Base-by-base conservation (phyloP, 306 rosid species). In the Gastrolobium villosum region DNA sequence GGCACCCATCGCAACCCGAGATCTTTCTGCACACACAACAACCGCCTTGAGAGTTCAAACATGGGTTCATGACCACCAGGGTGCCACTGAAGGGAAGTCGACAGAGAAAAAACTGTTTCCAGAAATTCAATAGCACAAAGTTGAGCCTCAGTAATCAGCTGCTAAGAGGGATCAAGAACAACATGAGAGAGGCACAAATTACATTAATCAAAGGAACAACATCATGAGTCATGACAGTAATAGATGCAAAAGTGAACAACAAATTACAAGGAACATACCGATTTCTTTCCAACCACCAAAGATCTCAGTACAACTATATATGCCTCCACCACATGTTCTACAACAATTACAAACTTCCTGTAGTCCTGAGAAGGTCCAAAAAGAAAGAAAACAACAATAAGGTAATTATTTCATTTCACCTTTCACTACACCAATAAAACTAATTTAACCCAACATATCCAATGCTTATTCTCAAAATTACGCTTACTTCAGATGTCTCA, bases 131-230 rank as follows among this genome's bases (percentile, higher is more conserved):
- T 79, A 53, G 96, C 87, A 63, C 87, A 74, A 30, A 66, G 86
- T 84, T 95, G 98, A 84, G 86, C 97, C 85, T 88, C 98, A 20
- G 83, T 74, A 46, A 74, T 81, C 84, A 88, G 82, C 92, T 84
- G 85, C 88, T 70, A 77, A 59, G 56, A 82, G 68, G 48, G 76
- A 69, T 73, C 45, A 76, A 39, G 26, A 79, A 59, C 54, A 74
- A 39, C 46, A 83, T 31, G 7, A 40, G 55, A 36, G 65, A 39
- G 40, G 80, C 34, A 70, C 28, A 4, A 36, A 53, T 64, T 55
- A 55, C 48, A 52, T 20, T 10, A 36, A 73, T 34, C 79, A 66
- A 70, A 56, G 64, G 72, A 82, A 40, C 59, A 53, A 49, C 75
- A 32, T 57, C 54, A 35, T 15, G 35, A 28, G 26, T 57, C 54